Evolutionary conservation across 2,329 filamentous ascomycete species (phyloP), one percentile per base, ranked within the genome.

Genomic region (Phaeophleospora eucalypticola): DNA sequence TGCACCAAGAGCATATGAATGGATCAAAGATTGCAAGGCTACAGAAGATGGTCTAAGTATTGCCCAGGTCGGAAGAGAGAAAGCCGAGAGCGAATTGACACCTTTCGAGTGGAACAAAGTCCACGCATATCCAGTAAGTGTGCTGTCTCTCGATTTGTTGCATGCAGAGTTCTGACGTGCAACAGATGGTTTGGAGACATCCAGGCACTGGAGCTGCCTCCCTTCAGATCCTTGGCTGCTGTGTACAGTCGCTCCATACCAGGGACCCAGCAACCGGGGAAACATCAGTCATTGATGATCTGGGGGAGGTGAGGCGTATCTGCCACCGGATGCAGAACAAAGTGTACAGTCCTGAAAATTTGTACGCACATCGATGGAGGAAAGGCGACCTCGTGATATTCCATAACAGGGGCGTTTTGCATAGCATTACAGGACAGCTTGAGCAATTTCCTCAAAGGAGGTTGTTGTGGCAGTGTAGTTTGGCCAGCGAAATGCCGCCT

Each of bases 351-450:
- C 58, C 63, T 4, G 58, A 65, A 36, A 57, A 64, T 41, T 58
- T 67, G 2, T 67, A 66, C 46, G 59, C 64, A n/a, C 63, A 65
- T 53, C 46, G 49, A 1, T 66, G 63, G 61, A 46, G 57, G 15
- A 58, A 62, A 36, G 63, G 63, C 12, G 63, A 66, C 43, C 41
- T 65, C 7, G 62, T 65, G 1, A 59, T 65, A 17, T 64, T 64
- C 44, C 61, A 65, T 46, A 67, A 67, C 45, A 52, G 60, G 27
- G 63, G 64, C 1, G 63, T 65, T 6, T 56, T 59, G 59, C 65
- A 67, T 43, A 60, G 53, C 32, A 65, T 66, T 37, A 63, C 63
- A 6, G 64, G 65, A 0, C 54, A 64, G 36, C 36, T 63, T 19
- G 46, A 27, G 12, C 35, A 44, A 7, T 42, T 45, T 21, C 43